Evolutionary conservation across 768 basidiomycete genomes (phyloP).

Genomic region (Pisolithus tinctorius): DNA sequence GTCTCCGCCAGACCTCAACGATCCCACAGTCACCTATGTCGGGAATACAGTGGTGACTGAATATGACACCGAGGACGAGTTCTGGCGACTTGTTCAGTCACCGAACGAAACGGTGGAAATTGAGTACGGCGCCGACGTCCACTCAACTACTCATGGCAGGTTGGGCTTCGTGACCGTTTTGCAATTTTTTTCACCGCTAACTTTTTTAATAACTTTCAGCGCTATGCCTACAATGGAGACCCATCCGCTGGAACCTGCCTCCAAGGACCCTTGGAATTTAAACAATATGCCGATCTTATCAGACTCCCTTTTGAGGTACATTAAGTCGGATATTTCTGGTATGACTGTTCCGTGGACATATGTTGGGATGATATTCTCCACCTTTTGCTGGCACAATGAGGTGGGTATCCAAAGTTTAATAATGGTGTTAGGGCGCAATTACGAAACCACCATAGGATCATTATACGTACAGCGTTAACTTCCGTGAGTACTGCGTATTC

Average conservation of each 20-base stretch:
- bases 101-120: conserved; percentile 90
- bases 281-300: conserved; percentile 94
- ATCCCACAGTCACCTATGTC: conserved; percentile 48
- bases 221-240: conserved; percentile 95
- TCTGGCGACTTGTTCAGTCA: conserved; percentile 93
- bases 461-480: conserved; percentile 95
- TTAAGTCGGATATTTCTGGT: conserved; percentile 97
- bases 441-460: conserved; percentile 61
- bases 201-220: conserved; percentile 34
- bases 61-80: conserved; percentile 88
- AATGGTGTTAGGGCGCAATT: conserved; percentile 16
- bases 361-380: conserved; percentile 98
- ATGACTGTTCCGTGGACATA: conserved; percentile 99
- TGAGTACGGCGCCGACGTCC: conserved; percentile 99
- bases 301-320: conserved; percentile 90
- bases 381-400: conserved; percentile 99
- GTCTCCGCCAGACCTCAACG: conserved; percentile 31
- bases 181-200: conserved; percentile 22
- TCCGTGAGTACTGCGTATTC: conserved; percentile 50
- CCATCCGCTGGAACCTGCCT: conserved; percentile 80
- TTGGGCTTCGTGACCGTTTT: conserved; percentile 30
- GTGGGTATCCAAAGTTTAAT: conserved; percentile 32
- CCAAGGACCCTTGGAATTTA: conserved; percentile 93
- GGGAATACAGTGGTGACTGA: conserved; percentile 74
- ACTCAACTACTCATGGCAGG: conserved; percentile 96